Base-by-base conservation (phyloP, 306 rosid genomes). In the Senna siamea region DNA sequence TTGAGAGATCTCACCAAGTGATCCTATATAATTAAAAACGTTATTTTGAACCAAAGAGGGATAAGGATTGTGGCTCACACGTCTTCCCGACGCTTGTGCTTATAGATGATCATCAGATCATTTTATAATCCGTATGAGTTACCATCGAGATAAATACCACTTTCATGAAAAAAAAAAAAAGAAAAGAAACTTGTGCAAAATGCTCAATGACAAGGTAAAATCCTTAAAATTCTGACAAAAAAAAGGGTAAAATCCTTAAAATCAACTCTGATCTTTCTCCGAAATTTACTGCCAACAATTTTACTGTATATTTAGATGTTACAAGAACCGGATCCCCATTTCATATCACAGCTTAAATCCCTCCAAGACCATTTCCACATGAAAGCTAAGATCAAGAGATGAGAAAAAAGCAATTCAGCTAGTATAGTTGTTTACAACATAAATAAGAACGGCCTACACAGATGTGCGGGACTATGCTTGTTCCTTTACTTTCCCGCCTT, bases 401-500 rank as follows among this genome's bases (percentile, higher is more conserved):
- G 13, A 44, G 43, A 35, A 12, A 34, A 56, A 62, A 59, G 59
- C 46, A 76, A 64, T 48, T 64, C 59, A 48, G 41, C 67, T 44
- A 22, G 7, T 43, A 44, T 17, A 38, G 41, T 59, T 47, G 53
- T 7, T 10, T 52, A 32, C 23, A 19, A 28, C 66, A 8, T 26
- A n/a, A 43, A 57, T 5, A 46, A 58, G 56, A 77, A n/a, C 37
- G 53, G 70, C 74, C 40, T 37, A 17, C 66, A 61, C 19, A 44
- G 15, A 62, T 63, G 30, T 20, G 58, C 2, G 17, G 60, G 32
- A 44, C 35, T 11, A 28, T 52, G 23, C 57, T 20, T 41, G 41
- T 50, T 71, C 44, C 60, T 37, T 13, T 65, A 52, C 64, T 60
- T 70, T 66, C 70, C 43, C 12, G 53, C 66, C 41, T 72, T 76